These are phyloP conservation scores for Pseudopithomyces maydicus DNA, from an alignment of 2,329 filamentous ascomycete species.

Conservation along the genomic window DNA sequence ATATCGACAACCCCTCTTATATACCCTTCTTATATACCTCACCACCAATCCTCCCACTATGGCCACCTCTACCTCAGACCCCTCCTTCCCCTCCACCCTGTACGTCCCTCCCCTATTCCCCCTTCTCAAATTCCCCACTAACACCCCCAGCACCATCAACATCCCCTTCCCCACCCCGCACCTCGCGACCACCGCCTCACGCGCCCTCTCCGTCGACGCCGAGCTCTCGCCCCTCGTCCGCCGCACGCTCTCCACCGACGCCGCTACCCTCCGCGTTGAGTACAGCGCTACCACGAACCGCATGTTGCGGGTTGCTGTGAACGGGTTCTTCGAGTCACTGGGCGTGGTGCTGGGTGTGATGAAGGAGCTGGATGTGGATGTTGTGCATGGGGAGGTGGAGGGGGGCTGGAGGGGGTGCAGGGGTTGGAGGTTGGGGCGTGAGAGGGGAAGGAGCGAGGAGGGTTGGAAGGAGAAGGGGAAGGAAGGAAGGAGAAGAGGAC, in stretches of 20 bases:
- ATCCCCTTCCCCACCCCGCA: conserved; percentile 82
- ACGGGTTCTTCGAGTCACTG: conserved; percentile 92
- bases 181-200: conserved; percentile 76
- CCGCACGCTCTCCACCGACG: conserved; percentile 62
- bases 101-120: conserved; percentile 17
- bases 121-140: neutral
- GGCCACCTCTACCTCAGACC: conserved; percentile 19
- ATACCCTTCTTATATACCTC: no score
- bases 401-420: conserved; percentile 65
- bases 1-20: no score
- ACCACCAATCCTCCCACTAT: no score
- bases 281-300: conserved; percentile 92
- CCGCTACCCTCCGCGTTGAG: conserved; percentile 68
- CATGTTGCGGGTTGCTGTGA: conserved; percentile 94
- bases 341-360: conserved; percentile 86
- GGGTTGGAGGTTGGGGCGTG: conserved; percentile 74
- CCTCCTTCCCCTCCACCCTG: conserved; percentile 49
- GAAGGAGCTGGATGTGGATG: conserved; percentile 86
- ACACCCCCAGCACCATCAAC: conserved; percentile 65
- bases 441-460: neutral
- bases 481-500: neutral
- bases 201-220: conserved; percentile 80
- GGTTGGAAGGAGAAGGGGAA: neutral
- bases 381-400: conserved; percentile 60
- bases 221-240: conserved; percentile 86